A percentile compares a stretch with the other conserved stretches of the same genome.
Evolutionary conservation across 148 eudicot species (phyloP).

Genomic region (Vaccinium corymbosum): DNA sequence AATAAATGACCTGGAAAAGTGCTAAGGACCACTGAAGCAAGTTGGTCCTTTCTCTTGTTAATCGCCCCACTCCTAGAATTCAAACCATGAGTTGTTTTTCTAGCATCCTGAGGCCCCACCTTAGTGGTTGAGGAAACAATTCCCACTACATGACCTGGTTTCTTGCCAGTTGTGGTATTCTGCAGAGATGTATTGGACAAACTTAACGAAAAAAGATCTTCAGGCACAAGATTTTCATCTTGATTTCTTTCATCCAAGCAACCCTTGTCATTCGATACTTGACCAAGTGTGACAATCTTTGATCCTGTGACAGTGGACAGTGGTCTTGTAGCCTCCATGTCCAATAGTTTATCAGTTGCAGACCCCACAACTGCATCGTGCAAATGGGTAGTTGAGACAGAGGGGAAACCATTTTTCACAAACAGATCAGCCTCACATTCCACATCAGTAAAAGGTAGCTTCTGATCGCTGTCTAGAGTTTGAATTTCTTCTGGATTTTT

Average conservation of each 20-base stretch:
- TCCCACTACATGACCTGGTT: constrained; percentile 25
- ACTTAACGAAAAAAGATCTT: constrained; percentile 16
- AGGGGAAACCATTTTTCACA: constrained; percentile 22
- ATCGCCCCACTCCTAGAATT: constrained; percentile 21
- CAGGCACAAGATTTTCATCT: constrained; percentile 24
- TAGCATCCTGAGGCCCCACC: constrained; percentile 28
- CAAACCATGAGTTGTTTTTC: constrained; percentile 18
- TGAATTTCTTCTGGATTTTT: constrained; percentile 1
- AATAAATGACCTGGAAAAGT: constrained; percentile 31
- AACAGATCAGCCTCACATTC: constrained; percentile 21
- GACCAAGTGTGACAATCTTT: constrained; percentile 17
- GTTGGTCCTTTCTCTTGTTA: constrained; percentile 29
- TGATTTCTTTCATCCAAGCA: constrained; percentile 18
- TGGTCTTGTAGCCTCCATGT: constrained; percentile 25
- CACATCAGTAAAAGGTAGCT: constrained; percentile 20
- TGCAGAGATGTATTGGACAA: constrained; percentile 18
- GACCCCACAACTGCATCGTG: constrained; percentile 18
- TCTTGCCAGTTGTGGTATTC: constrained; percentile 17
- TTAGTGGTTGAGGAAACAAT: constrained; percentile 19
- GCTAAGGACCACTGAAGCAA: constrained; percentile 35
- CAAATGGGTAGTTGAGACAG: constrained; percentile 21
- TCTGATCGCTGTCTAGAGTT: constrained; percentile 17
- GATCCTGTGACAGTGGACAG: constrained; percentile 19
- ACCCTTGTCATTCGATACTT: constrained; percentile 22
- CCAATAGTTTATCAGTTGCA: constrained; percentile 19